Conservation (phyloP, 139 green algal genomes). For the Monoraphidium neglectum region DNA sequence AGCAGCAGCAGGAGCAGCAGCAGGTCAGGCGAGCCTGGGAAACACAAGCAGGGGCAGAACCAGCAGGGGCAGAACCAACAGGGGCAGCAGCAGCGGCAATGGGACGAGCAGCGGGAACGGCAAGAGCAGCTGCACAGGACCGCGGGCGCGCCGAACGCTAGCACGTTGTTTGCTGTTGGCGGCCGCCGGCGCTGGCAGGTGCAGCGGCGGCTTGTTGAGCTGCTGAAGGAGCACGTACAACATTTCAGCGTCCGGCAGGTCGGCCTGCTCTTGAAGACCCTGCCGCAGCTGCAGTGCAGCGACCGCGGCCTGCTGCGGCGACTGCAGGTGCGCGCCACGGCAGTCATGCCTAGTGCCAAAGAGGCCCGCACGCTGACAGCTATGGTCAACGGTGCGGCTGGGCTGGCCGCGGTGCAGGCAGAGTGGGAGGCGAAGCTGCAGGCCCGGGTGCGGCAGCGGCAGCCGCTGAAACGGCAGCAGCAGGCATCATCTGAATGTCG, state of each 20-base stretch:
- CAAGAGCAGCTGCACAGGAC: neutral
- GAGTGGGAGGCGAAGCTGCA: neutral
- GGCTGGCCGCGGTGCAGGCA: too few species aligned
- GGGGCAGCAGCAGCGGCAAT: neutral
- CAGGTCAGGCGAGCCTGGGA: neutral
- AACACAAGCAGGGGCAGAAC: neutral
- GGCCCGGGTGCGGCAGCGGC: slow-evolving; percentile 1
- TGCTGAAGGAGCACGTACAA: neutral
- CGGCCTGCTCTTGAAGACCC: neutral
- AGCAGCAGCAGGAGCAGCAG: neutral
- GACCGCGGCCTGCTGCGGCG: neutral
- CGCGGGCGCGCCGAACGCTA: too few species aligned
- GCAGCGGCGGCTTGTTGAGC: neutral
- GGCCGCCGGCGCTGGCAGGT: too few species aligned
- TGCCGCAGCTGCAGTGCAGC: neutral
- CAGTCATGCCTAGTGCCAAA: too few species aligned
- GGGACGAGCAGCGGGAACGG: neutral
- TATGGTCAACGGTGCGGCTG: too few species aligned
- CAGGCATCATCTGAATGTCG: neutral
- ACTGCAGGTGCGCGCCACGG: neutral
- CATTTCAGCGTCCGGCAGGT: neutral
- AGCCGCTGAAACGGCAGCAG: neutral
- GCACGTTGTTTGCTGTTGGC: too few species aligned
- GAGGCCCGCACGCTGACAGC: too few species aligned
- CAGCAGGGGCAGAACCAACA: slow-evolving; percentile 5